Base-by-base conservation (phyloP, 345 rosid species). In the Pistacia vera region DNA sequence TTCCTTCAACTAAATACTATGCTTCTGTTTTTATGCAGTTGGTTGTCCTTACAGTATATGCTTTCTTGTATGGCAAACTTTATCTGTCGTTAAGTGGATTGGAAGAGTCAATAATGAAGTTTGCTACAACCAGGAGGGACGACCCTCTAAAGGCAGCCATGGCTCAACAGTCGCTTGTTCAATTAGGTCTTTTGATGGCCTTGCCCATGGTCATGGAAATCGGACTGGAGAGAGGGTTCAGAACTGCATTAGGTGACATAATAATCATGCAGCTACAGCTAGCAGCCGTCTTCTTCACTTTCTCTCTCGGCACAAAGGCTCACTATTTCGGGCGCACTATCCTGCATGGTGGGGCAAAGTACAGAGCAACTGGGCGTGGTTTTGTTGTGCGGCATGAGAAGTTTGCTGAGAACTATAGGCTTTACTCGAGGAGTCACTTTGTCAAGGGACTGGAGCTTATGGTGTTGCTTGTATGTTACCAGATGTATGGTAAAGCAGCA, bases 301-400 rank as follows among this genome's bases (percentile, higher is more conserved):
- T 96, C 85, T 92, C 99, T 17, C 97, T 96, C 4, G 99, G 99
- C 56, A 96, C 99, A 56, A 93, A 89, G 79, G 87, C 76, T 68
- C 99, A 96, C 79, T 93, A 96, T 87, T 96, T 74, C 78, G 99
- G 99, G 58, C 91, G 99, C 62, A 93, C 99, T 71, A 77, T 96
- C 79, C 86, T 96, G 78, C 98, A 96, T 56, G 99, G 99, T 54
- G 99, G 99, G 69, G 97, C 99, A 79, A 93, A 91, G 78, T 96
- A 96, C 85, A 86, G 98, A 83, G 98, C 99, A 82, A 96, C 98
- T 14, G 99, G 99, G 4, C 98, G 99, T 86, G 99, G 99, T n/a
- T 96, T 93, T 68, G 99, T 93, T 63, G 99, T 96, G 25, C 86
- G 89, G 61, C 99, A 96, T 71, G 98, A 93, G 91, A 96, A 96